Percentiles rank a stretch among this genome's conserved stretches.
phyloP scores from a whole-genome alignment of 2,329 filamentous ascomycete genomes.

The Cercospora sp. region DNA sequence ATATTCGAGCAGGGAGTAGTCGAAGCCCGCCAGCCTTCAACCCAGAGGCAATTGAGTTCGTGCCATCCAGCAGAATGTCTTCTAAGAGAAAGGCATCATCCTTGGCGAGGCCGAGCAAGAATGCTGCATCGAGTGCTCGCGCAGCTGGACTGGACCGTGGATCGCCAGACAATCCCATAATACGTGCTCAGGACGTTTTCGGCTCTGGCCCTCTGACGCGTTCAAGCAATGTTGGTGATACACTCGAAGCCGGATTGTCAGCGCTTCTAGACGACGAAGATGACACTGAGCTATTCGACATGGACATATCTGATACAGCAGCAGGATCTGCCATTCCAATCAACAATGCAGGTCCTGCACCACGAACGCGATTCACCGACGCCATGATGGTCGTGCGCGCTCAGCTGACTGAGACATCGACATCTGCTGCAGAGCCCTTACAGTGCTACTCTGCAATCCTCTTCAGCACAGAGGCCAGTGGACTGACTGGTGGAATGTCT shows the following conservation, averaged over 20 bases:
- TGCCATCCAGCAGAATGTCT: conserved; percentile 26
- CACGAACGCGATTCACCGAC: conserved; percentile 16
- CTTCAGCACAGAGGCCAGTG: conserved; percentile 19
- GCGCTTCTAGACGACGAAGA: conserved; percentile 14
- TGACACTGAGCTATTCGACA: conserved; percentile 15
- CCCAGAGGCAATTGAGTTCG: conserved; percentile 30
- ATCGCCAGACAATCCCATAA: conserved; percentile 20
- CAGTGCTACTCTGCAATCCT: conserved; percentile 27
- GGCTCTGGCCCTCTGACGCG: conserved; percentile 12
- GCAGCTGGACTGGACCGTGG: not conserved
- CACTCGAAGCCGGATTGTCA: conserved; percentile 1
- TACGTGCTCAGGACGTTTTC: conserved; percentile 27
- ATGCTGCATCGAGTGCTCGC: conserved; percentile 17
- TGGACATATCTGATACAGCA: conserved; percentile 12
- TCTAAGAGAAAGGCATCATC: conserved; percentile 36
- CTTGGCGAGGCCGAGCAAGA: conserved; percentile 23
- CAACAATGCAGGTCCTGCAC: not conserved
- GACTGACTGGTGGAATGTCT: not conserved
- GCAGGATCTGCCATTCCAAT: not conserved
- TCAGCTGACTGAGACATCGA: conserved; percentile 6
- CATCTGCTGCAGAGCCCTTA: conserved; percentile 4
- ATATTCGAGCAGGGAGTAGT: not conserved
- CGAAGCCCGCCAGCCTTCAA: conserved; percentile 22
- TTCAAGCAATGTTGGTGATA: not conserved
- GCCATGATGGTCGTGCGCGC: conserved; percentile 15